Base-by-base conservation (phyloP, 1,284 basidiomycete genomes). In the Baeospora myosura region DNA sequence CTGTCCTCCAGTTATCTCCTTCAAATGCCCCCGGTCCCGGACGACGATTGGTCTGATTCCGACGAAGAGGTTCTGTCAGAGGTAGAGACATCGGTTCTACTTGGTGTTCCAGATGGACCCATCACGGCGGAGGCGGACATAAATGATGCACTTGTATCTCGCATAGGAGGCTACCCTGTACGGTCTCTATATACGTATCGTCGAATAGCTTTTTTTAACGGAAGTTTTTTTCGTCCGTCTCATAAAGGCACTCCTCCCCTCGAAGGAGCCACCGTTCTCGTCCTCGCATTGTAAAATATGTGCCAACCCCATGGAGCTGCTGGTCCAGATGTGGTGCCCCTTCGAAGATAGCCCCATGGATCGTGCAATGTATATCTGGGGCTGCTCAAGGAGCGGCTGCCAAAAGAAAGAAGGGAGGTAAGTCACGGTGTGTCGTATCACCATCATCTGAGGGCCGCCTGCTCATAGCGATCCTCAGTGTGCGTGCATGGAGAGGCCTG, bases 101-200 rank as follows among this genome's bases (percentile, higher is more conserved):
- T 89, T 40, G 87, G 87, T 53, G 58, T 90, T 16, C 83, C 88
- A 10, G 87, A 89, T 55, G 87, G 85, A 44, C 51, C 61, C 40
- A 65, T 89, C 44, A 68, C 75, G 46, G 64, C 65, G 42, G 52
- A 68, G 43, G 54, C 64, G 33, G 84, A 88, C 57, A 57, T 81
- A 48, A 60, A 59, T 48, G 86, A 90, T 61, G 81, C 76, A 38
- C 78, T 81, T 44, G 84, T 89, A 51, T 90, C 88, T 60, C 81
- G 88, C 62, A 81, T 90, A 51, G 88, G 87, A 58, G 87, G 87
- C 57, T 74, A 72, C 68, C 87, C 87, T 74, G 87, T 90, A 81
- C 74, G 85, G 74, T 61, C 59, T 63, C 61, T 61, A 60, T 63
- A 54, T 59, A 56, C 71, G 65, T 69, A 63, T 52, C 52, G 55